Conservation (phyloP, 768 basidiomycete species). For the Jaapia argillacea region DNA sequence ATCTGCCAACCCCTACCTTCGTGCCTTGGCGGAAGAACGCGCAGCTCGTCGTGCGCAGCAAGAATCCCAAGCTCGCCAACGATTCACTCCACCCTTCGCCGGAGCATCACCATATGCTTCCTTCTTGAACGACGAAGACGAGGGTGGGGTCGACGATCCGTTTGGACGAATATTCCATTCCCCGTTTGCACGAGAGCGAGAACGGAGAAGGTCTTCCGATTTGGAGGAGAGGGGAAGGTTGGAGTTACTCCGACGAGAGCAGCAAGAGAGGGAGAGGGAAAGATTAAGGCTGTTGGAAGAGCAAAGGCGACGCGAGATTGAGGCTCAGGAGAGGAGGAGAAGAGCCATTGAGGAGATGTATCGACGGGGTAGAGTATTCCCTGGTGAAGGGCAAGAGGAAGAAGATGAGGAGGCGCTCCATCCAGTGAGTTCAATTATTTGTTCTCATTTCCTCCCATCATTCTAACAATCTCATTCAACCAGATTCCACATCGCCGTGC, state of each 20-base stretch:
- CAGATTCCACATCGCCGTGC: too few relatives aligned
- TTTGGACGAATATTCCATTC: slow-evolving; percentile 4
- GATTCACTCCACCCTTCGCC: slow-evolving; percentile 7
- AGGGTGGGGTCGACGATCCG: slow-evolving; percentile 8
- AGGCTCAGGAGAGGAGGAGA: slow-evolving; percentile 1
- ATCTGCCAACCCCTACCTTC: slow-evolving; percentile 12
- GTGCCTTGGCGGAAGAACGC: slow-evolving; percentile 18
- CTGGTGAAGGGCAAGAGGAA: too few relatives aligned
- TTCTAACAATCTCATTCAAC: too few relatives aligned
- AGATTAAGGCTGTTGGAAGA: slow-evolving; percentile 7
- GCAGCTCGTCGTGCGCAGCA: slow-evolving; percentile 18
- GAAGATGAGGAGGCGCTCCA: too few relatives aligned
- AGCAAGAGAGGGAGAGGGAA: slow-evolving; percentile 7
- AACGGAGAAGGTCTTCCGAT: neutral
- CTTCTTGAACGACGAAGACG: slow-evolving; percentile 13
- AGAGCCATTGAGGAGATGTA: too few relatives aligned
- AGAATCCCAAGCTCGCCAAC: slow-evolving; percentile 17
- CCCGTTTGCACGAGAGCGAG: neutral
- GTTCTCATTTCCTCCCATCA: too few relatives aligned
- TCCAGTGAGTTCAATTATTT: too few relatives aligned
- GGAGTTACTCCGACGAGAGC: slow-evolving; percentile 4
- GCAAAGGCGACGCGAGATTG: slow-evolving; percentile 6
- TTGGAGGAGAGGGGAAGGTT: slow-evolving; percentile 6
- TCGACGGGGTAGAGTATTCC: too few relatives aligned
- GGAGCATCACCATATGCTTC: slow-evolving; percentile 13